Percentiles rank a stretch among this genome's conserved stretches.
Evolutionary conservation across 2,329 filamentous ascomycete genomes (phyloP).

Genomic region (Ilyonectria robusta): DNA sequence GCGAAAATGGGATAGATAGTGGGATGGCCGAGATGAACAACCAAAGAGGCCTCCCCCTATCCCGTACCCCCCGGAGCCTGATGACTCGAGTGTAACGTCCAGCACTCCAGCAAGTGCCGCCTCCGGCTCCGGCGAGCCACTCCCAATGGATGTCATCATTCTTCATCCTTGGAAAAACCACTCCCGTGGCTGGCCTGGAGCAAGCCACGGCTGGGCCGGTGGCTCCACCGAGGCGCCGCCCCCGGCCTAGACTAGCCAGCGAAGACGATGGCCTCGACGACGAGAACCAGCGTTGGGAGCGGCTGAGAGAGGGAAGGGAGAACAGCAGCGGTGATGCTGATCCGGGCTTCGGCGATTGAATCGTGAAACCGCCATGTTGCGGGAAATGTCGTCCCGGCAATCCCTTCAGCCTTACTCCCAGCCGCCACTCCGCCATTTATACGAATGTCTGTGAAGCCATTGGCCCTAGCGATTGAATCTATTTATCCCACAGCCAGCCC

Average conservation of each 20-base stretch:
- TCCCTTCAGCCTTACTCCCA: conserved; percentile 4
- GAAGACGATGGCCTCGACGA: not conserved
- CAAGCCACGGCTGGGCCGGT: conserved; percentile 24
- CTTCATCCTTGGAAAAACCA: conserved; percentile 19
- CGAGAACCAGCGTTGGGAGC: not conserved
- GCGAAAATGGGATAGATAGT: not conserved
- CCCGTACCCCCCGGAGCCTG: not conserved
- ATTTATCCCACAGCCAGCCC: conserved; percentile 14
- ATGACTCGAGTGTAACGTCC: conserved; percentile 10
- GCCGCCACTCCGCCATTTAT: not conserved
- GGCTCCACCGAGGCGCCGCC: conserved; percentile 26
- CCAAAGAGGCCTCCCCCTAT: not conserved
- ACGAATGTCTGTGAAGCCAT: conserved; percentile 14
- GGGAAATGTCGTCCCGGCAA: not conserved
- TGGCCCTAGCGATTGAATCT: conserved; percentile 19
- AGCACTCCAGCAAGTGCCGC: conserved; percentile 18
- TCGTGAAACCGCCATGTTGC: conserved; percentile 2
- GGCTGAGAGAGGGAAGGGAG: conserved; percentile 8
- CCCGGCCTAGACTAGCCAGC: conserved; percentile 20
- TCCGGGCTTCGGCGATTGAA: not conserved
- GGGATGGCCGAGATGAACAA: not conserved
- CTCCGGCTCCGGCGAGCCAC: conserved; percentile 15
- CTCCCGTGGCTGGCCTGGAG: conserved; percentile 24
- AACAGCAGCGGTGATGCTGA: not conserved
- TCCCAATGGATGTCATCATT: conserved; percentile 20